These are phyloP conservation scores for Keithomyces neogunnii DNA, from an alignment of 2,329 filamentous ascomycete species.

Conservation along the genomic window DNA sequence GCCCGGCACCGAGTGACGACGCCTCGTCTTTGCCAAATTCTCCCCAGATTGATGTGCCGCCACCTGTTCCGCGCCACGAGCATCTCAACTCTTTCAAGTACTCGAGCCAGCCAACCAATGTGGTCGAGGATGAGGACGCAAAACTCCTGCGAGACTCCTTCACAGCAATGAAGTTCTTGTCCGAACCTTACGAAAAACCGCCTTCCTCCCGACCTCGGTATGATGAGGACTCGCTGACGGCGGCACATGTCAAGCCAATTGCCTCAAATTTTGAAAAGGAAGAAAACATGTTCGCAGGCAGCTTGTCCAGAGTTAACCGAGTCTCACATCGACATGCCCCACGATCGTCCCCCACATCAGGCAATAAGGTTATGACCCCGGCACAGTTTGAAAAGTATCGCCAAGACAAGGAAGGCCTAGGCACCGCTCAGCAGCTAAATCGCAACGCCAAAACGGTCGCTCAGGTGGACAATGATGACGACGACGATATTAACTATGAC, in stretches of 20 bases:
- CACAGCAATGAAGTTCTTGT: slow-evolving; percentile 38
- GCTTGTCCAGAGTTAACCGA: slow-evolving; percentile 27
- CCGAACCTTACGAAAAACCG: slow-evolving; percentile 14
- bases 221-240: slow-evolving; percentile 27
- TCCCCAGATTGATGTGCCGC: slow-evolving; percentile 8
- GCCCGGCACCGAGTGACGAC: slow-evolving; percentile 35
- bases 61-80: slow-evolving; percentile 27
- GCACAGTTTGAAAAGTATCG: slow-evolving; percentile 78
- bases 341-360: slow-evolving; percentile 30
- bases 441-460: slow-evolving; percentile 27
- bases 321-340: slow-evolving; percentile 26
- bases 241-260: slow-evolving; percentile 19
- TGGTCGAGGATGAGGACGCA: slow-evolving; percentile 43
- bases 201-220: slow-evolving; percentile 27
- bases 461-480: slow-evolving; percentile 53
- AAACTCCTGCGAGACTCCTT: slow-evolving; percentile 44
- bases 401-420: slow-evolving; percentile 61
- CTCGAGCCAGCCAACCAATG: slow-evolving; percentile 26
- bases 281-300: slow-evolving; percentile 48
- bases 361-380: slow-evolving; percentile 81
- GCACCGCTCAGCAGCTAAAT: slow-evolving; percentile 30
- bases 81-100: slow-evolving; percentile 20
- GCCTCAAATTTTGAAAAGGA: slow-evolving; percentile 31
- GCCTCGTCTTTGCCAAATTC: background rate
- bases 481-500: slow-evolving; percentile 57